Percentiles rank a stretch among this genome's conserved stretches.
These are phyloP conservation scores for Xylaria palmicola DNA, from an alignment of 495 filamentous ascomycete species.

Conservation along the genomic window DNA sequence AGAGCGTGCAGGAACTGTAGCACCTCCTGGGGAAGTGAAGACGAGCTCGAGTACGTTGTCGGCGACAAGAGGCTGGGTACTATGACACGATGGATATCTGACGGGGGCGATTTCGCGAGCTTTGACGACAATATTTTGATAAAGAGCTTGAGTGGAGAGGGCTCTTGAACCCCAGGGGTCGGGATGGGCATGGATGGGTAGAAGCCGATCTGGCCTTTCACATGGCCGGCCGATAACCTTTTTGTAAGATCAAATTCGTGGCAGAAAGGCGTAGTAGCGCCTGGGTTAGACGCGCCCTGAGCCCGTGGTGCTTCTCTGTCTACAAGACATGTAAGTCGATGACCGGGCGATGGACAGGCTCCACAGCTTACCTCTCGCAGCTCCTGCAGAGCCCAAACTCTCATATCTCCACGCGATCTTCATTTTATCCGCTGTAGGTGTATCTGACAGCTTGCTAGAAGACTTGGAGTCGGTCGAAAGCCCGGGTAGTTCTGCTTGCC, in stretches of 20 bases:
- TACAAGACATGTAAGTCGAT: slow-evolving; percentile 2
- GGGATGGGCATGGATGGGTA: slow-evolving; percentile 40
- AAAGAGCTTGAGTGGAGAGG: slow-evolving; percentile 64
- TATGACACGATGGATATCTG: slow-evolving; percentile 74
- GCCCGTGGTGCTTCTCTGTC: slow-evolving; percentile 26
- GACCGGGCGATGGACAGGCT: neutral
- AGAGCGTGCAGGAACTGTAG: slow-evolving; percentile 83
- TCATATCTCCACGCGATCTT: slow-evolving; percentile 99
- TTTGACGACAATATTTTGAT: slow-evolving; percentile 57
- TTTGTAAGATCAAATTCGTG: slow-evolving; percentile 91
- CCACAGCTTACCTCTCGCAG: slow-evolving; percentile 48
- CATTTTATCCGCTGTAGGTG: slow-evolving; percentile 69
- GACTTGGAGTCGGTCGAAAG: slow-evolving; percentile 52
- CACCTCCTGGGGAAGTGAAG: slow-evolving; percentile 65
- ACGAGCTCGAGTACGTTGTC: slow-evolving; percentile 68
- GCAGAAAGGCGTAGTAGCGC: slow-evolving; percentile 57
- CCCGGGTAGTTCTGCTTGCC: slow-evolving; percentile 81
- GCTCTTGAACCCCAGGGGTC: slow-evolving; percentile 12
- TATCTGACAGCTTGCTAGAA: slow-evolving; percentile 36
- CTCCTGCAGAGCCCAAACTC: slow-evolving; percentile 63
- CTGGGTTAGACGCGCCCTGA: slow-evolving; percentile 15
- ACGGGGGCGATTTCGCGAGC: slow-evolving; percentile 57
- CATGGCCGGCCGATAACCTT: slow-evolving; percentile 61
- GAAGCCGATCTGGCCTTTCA: slow-evolving; percentile 45
- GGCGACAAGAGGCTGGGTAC: slow-evolving; percentile 84